phyloP scores from a whole-genome alignment of 106 monocot species.

The Chionographis japonica region DNA sequence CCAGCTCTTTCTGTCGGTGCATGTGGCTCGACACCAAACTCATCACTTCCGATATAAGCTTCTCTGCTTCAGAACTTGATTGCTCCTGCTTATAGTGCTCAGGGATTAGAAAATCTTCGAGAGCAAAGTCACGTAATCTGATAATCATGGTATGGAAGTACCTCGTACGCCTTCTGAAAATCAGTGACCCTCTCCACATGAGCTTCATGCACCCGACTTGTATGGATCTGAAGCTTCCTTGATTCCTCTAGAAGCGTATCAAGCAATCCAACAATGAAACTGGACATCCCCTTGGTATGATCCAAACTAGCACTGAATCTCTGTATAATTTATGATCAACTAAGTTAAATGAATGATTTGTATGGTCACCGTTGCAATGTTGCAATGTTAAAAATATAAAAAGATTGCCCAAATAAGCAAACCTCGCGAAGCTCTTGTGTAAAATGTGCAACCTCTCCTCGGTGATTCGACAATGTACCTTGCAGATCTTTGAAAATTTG shows the following conservation, averaged over 20 bases:
- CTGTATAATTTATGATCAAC: slow-evolving; percentile 21
- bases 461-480: slow-evolving; percentile 43
- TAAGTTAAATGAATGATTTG: not conserved
- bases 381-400: not conserved
- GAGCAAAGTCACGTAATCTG: not conserved
- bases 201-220: slow-evolving; percentile 38
- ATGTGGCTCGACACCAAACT: slow-evolving; percentile 64
- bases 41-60: slow-evolving; percentile 62
- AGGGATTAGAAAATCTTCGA: slow-evolving; percentile 11
- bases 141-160: slow-evolving; percentile 5
- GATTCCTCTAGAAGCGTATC: slow-evolving; percentile 47
- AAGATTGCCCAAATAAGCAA: slow-evolving; percentile 1
- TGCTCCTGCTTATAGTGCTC: slow-evolving; percentile 52
- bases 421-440: slow-evolving; percentile 74
- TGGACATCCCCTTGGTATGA: slow-evolving; percentile 57
- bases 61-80: slow-evolving; percentile 60
- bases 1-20: slow-evolving; percentile 70
- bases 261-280: slow-evolving; percentile 44
- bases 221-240: slow-evolving; percentile 39
- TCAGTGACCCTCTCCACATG: slow-evolving; percentile 45
- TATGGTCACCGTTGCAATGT: not conserved
- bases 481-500: slow-evolving; percentile 55
- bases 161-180: slow-evolving; percentile 79
- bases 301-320: slow-evolving; percentile 43
- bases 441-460: slow-evolving; percentile 67